A percentile compares a stretch with the other conserved stretches of the same genome.
These are phyloP conservation scores for Penicillium odoratum DNA, from an alignment of 495 filamentous ascomycete species.

Conservation along the genomic window DNA sequence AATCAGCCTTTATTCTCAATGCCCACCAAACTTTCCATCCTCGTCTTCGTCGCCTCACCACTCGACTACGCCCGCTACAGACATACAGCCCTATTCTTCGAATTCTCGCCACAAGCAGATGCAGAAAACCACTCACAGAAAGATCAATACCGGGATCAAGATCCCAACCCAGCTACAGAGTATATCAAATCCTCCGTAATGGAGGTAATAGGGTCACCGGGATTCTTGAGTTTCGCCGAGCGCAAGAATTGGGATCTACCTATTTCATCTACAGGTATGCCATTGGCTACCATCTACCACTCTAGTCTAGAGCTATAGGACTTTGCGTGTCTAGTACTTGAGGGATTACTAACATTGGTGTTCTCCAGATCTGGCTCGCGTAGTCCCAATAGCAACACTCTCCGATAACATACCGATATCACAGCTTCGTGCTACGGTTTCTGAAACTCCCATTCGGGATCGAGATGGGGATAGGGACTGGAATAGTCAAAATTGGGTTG, in stretches of 20 bases:
- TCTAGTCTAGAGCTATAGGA: background rate
- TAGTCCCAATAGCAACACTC: constrained; percentile 11
- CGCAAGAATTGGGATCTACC: constrained; percentile 18
- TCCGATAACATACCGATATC: constrained; percentile 4
- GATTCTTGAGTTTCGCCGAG: constrained; percentile 20
- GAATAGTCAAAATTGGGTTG: constrained; percentile 33
- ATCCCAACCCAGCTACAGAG: background rate
- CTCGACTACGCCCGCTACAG: constrained; percentile 28
- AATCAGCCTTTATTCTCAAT: background rate
- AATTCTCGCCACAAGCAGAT: constrained; percentile 6
- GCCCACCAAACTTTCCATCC: constrained; percentile 21
- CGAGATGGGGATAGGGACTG: constrained; percentile 16
- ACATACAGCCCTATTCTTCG: constrained; percentile 25
- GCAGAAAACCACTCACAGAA: background rate
- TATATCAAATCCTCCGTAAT: constrained; percentile 18
- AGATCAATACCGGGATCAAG: background rate
- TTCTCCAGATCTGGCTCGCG: constrained; percentile 15
- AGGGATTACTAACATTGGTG: too few relatives aligned
- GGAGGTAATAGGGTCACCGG: constrained; percentile 21
- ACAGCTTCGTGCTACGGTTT: constrained; percentile 1
- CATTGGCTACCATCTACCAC: background rate
- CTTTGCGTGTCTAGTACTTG: too few relatives aligned
- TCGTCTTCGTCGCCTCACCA: constrained; percentile 25
- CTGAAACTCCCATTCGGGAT: constrained; percentile 12
- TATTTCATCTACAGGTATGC: constrained; percentile 12